phyloP scores from a whole-genome alignment of 2,329 filamentous ascomycete genomes.

The Dendryphion nanum region DNA sequence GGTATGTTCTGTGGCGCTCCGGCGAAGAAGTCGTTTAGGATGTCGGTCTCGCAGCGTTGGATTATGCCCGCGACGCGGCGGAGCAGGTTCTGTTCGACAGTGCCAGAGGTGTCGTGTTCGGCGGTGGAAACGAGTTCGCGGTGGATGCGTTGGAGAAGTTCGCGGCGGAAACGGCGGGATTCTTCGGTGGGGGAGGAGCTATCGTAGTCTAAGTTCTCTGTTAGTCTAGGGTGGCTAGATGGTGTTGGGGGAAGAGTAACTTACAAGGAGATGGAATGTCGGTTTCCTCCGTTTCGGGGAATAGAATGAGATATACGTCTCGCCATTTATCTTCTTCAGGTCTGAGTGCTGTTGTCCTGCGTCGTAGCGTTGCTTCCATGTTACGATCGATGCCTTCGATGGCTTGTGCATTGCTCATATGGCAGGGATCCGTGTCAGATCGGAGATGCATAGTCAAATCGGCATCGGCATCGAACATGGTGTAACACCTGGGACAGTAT shows the following conservation, averaged over 20 bases:
- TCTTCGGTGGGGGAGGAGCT: slow-evolving; percentile 23
- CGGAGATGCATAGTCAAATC: slow-evolving; percentile 35
- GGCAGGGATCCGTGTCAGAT: slow-evolving; percentile 19
- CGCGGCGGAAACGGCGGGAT: slow-evolving; percentile 29
- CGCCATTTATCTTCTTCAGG: slow-evolving; percentile 41
- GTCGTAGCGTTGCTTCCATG: slow-evolving; percentile 36
- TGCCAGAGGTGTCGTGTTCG: slow-evolving; percentile 13
- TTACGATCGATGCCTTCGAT: slow-evolving; percentile 41
- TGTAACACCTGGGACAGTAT: slow-evolving; percentile 40
- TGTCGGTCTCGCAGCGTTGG: slow-evolving; percentile 25
- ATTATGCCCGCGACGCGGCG: slow-evolving; percentile 27
- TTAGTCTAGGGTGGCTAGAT: background rate
- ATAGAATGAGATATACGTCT: slow-evolving; percentile 39
- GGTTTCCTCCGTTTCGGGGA: slow-evolving; percentile 28
- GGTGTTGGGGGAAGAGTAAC: slow-evolving; percentile 4
- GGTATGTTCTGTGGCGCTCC: too few species aligned
- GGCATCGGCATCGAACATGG: slow-evolving; percentile 32
- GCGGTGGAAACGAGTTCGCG: slow-evolving; percentile 27
- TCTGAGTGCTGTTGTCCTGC: slow-evolving; percentile 27
- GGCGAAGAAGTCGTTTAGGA: too few species aligned
- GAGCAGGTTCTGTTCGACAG: slow-evolving; percentile 26
- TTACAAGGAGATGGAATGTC: slow-evolving; percentile 38
- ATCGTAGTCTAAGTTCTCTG: slow-evolving; percentile 31
- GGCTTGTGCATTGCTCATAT: slow-evolving; percentile 16
- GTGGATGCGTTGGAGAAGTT: slow-evolving; percentile 34